Evolutionary conservation across 768 basidiomycete species (phyloP).

Genomic region (Paxillus ammoniavirescens): DNA sequence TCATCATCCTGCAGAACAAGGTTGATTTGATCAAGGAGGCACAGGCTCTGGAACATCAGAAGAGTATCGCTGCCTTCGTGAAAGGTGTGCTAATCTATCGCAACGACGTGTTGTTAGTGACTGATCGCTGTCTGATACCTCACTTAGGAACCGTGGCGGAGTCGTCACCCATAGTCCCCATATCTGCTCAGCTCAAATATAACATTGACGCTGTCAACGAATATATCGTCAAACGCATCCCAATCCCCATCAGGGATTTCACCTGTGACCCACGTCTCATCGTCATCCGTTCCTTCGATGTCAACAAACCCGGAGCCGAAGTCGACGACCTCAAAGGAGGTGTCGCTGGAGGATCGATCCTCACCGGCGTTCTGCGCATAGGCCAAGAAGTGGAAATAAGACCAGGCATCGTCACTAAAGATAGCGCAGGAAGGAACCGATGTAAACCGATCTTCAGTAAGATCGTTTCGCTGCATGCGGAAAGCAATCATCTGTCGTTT

Average conservation of each 20-base stretch:
- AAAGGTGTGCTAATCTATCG: constrained; percentile 57
- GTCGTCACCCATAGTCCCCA: constrained; percentile 96
- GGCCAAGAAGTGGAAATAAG: constrained; percentile 96
- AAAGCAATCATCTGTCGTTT: constrained; percentile 91
- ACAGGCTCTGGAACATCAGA: constrained; percentile 93
- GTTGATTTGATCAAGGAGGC: constrained; percentile 96
- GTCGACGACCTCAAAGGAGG: constrained; percentile 98
- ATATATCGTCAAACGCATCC: constrained; percentile 96
- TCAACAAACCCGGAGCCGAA: constrained; percentile 98
- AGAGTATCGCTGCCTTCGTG: constrained; percentile 93
- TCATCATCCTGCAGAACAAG: constrained; percentile 98
- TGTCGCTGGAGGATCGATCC: constrained; percentile 95
- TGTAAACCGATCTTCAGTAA: constrained; percentile 92
- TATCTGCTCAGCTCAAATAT: constrained; percentile 97
- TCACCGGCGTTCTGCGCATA: constrained; percentile 86
- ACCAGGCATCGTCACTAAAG: constrained; percentile 96
- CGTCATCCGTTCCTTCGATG: constrained; percentile 98
- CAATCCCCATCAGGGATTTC: constrained; percentile 93
- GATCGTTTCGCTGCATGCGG: constrained; percentile 91
- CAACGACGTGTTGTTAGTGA: background rate
- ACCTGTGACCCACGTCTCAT: constrained; percentile 88
- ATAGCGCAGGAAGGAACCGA: constrained; percentile 81
- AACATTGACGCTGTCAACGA: constrained; percentile 99
- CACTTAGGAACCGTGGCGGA: constrained; percentile 89
- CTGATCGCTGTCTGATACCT: background rate